Evolutionary conservation across 306 rosid genomes (phyloP), one percentile per base, ranked within the genome.

Genomic region (Trifolium dubium): DNA sequence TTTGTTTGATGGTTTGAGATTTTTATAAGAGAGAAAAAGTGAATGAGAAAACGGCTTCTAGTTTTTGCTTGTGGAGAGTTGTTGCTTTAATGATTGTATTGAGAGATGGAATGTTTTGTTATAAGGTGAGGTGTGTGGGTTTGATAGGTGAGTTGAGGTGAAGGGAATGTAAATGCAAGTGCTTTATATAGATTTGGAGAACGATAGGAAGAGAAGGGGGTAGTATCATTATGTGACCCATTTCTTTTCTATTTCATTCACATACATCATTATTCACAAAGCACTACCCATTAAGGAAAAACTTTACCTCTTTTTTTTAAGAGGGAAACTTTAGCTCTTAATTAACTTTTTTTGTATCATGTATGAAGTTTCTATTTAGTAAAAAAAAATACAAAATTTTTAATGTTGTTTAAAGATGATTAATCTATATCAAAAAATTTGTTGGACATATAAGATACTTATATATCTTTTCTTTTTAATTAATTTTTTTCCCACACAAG

Each of bases 121-220:
- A 60, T 30, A 51, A 72, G 81, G 79, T 72, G 74, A 72, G 44
- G 71, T 51, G 82, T 67, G 77, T 51, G 50, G 58, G 15, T 46
- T 58, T 67, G 78, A 76, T 77, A 11, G 71, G 28, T 49, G 31
- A 15, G 73, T 79, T 70, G 60, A 83, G 60, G 41, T 56, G 64
- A 71, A 66, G 19, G 8, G 23, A 43, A 51, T 71, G 77, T 37
- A 68, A 77, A 41, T 66, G 73, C 0, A 28, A 32, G 2, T 62
- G 72, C 50, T 77, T 80, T 84, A 77, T 80, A 77, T 80, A 69
- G 78, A 68, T 69, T 80, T 73, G 64, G 79, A 77, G 72, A 39
- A 69, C 0, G 79, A 69, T 61, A 41, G 73, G 54, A 77, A 34
- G 68, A 41, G 18, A 41, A 13, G 28, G 18, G 69, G 40, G 15